Base-by-base conservation (phyloP, 148 eudicot species). In the Vaccinium vitisidaea region DNA sequence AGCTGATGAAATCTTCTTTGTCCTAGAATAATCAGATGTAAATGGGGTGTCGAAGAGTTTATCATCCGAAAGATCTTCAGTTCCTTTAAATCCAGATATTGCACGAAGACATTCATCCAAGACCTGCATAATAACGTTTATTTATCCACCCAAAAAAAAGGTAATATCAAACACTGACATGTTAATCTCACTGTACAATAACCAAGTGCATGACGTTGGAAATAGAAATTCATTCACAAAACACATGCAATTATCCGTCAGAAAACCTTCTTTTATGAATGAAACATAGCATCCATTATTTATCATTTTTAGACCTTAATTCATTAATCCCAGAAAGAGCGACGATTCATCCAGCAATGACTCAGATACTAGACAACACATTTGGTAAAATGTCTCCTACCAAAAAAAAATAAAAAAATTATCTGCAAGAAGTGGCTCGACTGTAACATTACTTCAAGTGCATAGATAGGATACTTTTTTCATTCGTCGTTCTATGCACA, bases 31-130 rank as follows among this genome's bases (percentile, higher is more conserved):
- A 80, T 95, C 98, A 82, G 92, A 93, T 78, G 93, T 91, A 92
- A 97, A 94, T 49, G 99, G 98, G 76, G 91, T 89, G 74, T 92
- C 95, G 84, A 90, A 80, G 50, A 84, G 80, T 82, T 89, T 91
- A 86, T 97, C 98, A 87, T 91, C 91, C 55, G 90, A 91, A 86
- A 89, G 87, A 92, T 97, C 99, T 87, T 95, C 99, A 78, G 95
- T 97, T 90, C 99, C 99, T 88, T 92, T 94, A 73, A 97, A 97
- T 82, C 99, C 98, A 88, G 98, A 93, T n/a, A 95, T 86, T 80
- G 98, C 99, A 82, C 99, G 98, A 85, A 97, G 98, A 83, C 94
- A 93, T 90, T 97, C 99, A 94, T 95, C 99, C 86, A 94, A 80
- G 75, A 91, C 94, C 98, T 96, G 92, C 79, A 85, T 23, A 84